Evolutionary conservation across 2,329 filamentous ascomycete genomes (phyloP), one percentile per base, ranked within the genome.

Genomic region (Nothopassalora personata): DNA sequence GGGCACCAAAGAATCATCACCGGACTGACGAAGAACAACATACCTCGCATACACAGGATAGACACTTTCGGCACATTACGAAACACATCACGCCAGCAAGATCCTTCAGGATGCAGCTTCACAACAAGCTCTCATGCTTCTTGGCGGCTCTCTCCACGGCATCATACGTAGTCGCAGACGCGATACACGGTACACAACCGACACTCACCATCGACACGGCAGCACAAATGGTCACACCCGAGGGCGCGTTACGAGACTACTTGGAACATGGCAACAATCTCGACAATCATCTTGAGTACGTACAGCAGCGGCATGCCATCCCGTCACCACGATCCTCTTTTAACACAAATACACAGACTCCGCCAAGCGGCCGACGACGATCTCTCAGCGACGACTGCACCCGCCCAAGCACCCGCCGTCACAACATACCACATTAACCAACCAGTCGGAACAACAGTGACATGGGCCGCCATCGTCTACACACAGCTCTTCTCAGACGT

Each of bases 401-500:
- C 62, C 1, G 57, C 50, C 28, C 65, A 68, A 58, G 56, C 53
- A n/a, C 59, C 59, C 18, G 56, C 66, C 59, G 58, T 68, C 30
- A 71, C 68, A 3, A 68, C 68, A 19, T 57, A 65, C 52, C 68
- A 63, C 64, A 56, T 66, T 27, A 58, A 61, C 13, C 60, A 53
- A 23, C 11, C 13, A 27, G 30, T 64, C 43, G 53, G 65, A 27
- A 53, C 56, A 10, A 64, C 61, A 1, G 61, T 62, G 28, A 68
- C 68, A 30, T 72, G 60, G 43, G 56, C 62, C 15, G 36, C 64
- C 27, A 57, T 68, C 59, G 55, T 66, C 54, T 72, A 70, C 64
- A 71, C 70, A 1, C 71, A 73, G 47, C 67, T 65, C 9, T 72
- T 72, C 58, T 62, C 63, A 8, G 46, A 55, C 11, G 64, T 71